Evolutionary conservation across 129 eudicot species (phyloP), one percentile per base, ranked within the genome.

Genomic region (Artemisia tridentata): DNA sequence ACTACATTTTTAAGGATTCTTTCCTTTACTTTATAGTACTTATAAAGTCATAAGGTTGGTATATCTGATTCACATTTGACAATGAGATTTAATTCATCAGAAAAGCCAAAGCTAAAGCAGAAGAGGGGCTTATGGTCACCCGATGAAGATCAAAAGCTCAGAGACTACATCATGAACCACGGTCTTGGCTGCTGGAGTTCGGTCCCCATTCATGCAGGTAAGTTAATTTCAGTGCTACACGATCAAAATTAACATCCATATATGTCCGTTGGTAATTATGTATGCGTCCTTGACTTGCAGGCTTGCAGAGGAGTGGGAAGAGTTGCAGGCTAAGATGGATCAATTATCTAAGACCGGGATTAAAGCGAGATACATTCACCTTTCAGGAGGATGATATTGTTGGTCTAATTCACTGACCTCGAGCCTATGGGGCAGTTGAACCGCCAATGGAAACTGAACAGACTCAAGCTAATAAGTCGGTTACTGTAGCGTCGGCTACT

Each of bases 111-210:
- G 65, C 54, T 66, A 63, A 91, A 84, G 82, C 83, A 84, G 79
- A 91, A 77, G 80, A 91, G 76, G 76, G 97, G 96, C 25, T 23
- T 23, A 23, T 23, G 25, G 25, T 23, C 25, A 23, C 25, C 25
- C 25, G 25, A 85, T 41, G 97, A 91, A 77, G 97, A 91, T 65
- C 80, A 83, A 67, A 91, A 83, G 82, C 92, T 91, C 65, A 88
- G 72, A 69, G 69, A 82, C 67, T 88, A 86, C 78, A 80, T 91
- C 80, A 18, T 78, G 27, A 84, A 82, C n/a, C 80, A 82, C 55
- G 97, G 97, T 51, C 85, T 79, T 84, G 86, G 84, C 67, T 84
- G 92, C 72, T 91, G 96, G 97, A 91, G 86, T 81, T 71, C 90
- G 12, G 84, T 91, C 51, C 86, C 97, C 62, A 53, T 73, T 48